phyloP scores from a whole-genome alignment of 495 filamentous ascomycete species.

The Neurospora tetraspora region DNA sequence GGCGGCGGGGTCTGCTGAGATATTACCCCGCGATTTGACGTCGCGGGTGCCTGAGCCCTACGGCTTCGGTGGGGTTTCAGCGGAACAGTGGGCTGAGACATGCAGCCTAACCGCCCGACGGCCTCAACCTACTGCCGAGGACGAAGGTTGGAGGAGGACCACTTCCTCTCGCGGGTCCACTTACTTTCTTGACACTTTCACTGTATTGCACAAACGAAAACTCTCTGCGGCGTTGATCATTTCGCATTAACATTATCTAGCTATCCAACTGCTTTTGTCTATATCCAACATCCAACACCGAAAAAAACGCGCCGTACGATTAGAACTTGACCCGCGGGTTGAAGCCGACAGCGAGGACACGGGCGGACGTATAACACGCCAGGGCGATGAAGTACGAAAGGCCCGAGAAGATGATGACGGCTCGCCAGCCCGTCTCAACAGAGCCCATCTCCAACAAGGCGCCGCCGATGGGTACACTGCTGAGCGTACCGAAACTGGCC shows the following conservation, averaged over 20 bases:
- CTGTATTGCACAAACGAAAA: neutral
- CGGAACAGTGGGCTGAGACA: neutral
- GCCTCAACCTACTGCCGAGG: neutral
- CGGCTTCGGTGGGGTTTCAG: neutral
- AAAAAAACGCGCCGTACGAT: neutral
- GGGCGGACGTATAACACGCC: constrained; percentile 49
- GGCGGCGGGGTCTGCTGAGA: neutral
- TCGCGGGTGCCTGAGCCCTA: neutral
- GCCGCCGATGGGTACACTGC: constrained; percentile 82
- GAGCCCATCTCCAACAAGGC: constrained; percentile 43
- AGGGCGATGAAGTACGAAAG: constrained; percentile 51
- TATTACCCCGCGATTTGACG: neutral
- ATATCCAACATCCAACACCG: neutral
- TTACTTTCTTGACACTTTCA: neutral
- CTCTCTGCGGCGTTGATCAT: neutral
- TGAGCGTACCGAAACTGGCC: constrained; percentile 80
- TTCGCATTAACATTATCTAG: neutral
- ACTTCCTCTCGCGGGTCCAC: neutral
- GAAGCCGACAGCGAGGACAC: constrained; percentile 62
- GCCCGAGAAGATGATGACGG: constrained; percentile 58
- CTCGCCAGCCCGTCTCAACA: constrained; percentile 44
- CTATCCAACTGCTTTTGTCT: neutral
- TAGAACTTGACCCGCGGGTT: constrained; percentile 40
- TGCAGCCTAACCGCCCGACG: neutral
- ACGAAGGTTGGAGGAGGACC: too few species aligned